These are phyloP conservation scores for Betula pendula DNA, from an alignment of 306 rosid genomes.

Conservation along the genomic window DNA sequence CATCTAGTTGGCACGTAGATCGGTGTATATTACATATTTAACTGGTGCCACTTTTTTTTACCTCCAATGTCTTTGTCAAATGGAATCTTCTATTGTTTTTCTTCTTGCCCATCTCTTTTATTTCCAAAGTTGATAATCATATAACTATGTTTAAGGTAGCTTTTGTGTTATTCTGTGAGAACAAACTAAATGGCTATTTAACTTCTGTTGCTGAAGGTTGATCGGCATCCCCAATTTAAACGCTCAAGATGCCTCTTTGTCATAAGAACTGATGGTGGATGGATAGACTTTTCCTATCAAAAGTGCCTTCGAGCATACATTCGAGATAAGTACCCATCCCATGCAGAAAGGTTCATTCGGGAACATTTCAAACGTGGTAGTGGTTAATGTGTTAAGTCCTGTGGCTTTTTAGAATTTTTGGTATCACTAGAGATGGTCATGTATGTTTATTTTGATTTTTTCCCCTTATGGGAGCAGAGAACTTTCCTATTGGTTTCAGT, in stretches of 20 bases:
- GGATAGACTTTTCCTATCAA: constrained; percentile 92
- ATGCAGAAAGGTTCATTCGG: constrained; percentile 74
- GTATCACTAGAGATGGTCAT: constrained; percentile 15
- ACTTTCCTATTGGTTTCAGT: constrained; percentile 8
- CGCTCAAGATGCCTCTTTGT: constrained; percentile 81
- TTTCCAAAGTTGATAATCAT: neutral
- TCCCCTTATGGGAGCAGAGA: neutral
- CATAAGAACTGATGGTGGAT: constrained; percentile 79
- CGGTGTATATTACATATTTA: neutral
- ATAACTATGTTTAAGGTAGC: neutral
- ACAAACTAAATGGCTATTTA: constrained; percentile 14
- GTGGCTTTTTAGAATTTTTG: constrained; percentile 16
- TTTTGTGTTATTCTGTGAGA: neutral
- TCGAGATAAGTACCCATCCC: constrained; percentile 70
- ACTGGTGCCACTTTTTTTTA: neutral
- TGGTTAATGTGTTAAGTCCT: constrained; percentile 37
- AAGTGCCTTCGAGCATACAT: constrained; percentile 79
- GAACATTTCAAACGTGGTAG: constrained; percentile 80
- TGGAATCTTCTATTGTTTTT: neutral
- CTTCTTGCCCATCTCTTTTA: neutral
- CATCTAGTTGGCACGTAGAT: neutral
- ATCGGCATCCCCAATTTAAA: constrained; percentile 79
- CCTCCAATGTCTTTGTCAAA: neutral
- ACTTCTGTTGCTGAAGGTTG: constrained; percentile 64
- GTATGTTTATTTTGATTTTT: constrained; percentile 21